Percentiles rank a stretch among this genome's conserved stretches.
phyloP scores from a whole-genome alignment of 306 rosid genomes.

The Trifolium dubium region DNA sequence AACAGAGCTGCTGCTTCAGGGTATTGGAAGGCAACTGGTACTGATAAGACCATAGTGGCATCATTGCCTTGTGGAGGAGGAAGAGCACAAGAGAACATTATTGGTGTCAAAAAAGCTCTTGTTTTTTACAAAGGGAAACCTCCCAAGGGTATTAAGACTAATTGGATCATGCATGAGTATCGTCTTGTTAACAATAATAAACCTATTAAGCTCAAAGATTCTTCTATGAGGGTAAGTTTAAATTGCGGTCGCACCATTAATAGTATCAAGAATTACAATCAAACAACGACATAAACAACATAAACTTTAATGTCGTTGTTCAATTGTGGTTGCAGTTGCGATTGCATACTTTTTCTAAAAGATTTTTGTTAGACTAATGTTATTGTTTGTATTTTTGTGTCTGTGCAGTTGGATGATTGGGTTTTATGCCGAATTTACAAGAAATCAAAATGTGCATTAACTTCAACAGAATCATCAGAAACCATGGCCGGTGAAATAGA shows the following conservation, averaged over 20 bases:
- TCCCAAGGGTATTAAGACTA: slow-evolving; percentile 65
- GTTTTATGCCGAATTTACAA: slow-evolving; percentile 67
- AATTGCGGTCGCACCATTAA: not conserved
- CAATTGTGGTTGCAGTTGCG: too few relatives aligned
- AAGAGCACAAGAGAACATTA: slow-evolving; percentile 40
- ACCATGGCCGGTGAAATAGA: slow-evolving; percentile 39
- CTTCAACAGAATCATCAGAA: slow-evolving; percentile 43
- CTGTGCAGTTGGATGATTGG: slow-evolving; percentile 64
- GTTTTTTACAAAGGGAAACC: slow-evolving; percentile 68
- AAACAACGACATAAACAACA: not conserved
- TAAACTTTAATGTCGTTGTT: not conserved
- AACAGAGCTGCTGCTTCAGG: slow-evolving; percentile 80
- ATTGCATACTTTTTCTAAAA: not conserved
- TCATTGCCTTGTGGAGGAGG: slow-evolving; percentile 33
- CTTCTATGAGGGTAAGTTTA: slow-evolving; percentile 62
- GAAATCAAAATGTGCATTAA: slow-evolving; percentile 47
- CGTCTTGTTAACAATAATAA: slow-evolving; percentile 52
- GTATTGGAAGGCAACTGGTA: slow-evolving; percentile 75
- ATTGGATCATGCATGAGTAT: slow-evolving; percentile 78
- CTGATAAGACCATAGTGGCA: slow-evolving; percentile 55
- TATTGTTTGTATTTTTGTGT: not conserved
- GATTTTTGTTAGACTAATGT: not conserved
- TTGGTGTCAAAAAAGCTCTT: slow-evolving; percentile 70
- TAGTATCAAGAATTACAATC: too few relatives aligned
- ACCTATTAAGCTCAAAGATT: slow-evolving; percentile 52